Base-by-base conservation (phyloP, 2,329 filamentous ascomycete species). In the Didymella exigua region DNA sequence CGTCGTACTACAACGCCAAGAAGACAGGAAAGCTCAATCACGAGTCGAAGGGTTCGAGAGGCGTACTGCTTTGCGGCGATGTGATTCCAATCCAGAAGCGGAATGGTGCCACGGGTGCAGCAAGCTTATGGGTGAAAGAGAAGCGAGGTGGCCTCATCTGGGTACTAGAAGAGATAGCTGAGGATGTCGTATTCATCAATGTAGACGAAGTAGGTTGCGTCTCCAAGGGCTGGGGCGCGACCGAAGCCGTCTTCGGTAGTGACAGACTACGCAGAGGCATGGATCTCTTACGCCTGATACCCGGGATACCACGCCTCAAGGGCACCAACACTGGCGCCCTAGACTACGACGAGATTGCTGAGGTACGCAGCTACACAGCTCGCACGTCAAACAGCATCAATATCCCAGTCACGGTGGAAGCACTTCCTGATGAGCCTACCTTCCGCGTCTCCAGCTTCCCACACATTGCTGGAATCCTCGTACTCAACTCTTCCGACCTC, bases 41-140 rank as follows among this genome's bases (percentile, higher is more conserved):
- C 66, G 82, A 86, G 47, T 85, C 84, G 62, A 89, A 84, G 66
- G 92, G 90, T 61, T 96, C 91, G 21, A 84, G 92, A 65, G 93
- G 93, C 3, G 95, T 99, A 23, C 76, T 99, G 47, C 82, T 99
- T 1, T 99, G 95, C 65, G 95, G 95, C 37, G 95, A 99, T 73
- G 93, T 99, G n/a, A 91, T 99, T 16, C 95, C 95, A 0, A 99
- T 99, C 56, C 90, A 93, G 73, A 99, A 98, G 76, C 86, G 95
- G 57, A 96, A 99, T 68, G 95, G 95, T 4, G 85, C 89, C 10
- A 93, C 89, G 4, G 95, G 95, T 2, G 93, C 95, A 54, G 95
- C 95, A 31, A 98, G 93, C 75, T 79, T 99, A 33, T 99, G 95
- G 95, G 95, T 99, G 3, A 99, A 99, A 78, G 95, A 99, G 75